A percentile compares a stretch with the other conserved stretches of the same genome.
Evolutionary conservation across 2,329 filamentous ascomycete genomes (phyloP).

Genomic region (Colletotrichum sp.): DNA sequence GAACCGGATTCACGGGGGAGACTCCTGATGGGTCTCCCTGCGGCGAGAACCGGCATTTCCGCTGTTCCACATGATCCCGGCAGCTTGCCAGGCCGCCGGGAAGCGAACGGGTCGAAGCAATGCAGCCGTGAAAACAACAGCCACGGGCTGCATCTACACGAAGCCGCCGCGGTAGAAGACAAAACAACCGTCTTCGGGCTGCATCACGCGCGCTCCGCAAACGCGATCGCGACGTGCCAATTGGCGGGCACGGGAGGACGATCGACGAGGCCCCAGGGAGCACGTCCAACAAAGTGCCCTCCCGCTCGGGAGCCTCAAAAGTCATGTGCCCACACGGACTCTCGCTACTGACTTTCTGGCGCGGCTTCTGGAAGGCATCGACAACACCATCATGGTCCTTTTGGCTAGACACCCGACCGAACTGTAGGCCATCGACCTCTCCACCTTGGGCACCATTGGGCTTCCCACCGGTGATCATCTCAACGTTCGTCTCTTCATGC

Average conservation of each 20-base stretch:
- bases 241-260: not conserved
- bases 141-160: not conserved
- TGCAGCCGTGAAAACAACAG: not conserved
- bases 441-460: slow-evolving; percentile 20
- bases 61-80: slow-evolving; percentile 11
- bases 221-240: not conserved
- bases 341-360: not conserved
- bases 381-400: not conserved
- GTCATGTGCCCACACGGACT: not conserved
- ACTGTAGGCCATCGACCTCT: slow-evolving; percentile 9
- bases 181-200: not conserved
- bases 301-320: not conserved
- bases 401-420: not conserved
- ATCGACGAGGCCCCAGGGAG: not conserved
- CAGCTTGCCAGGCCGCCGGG: not conserved
- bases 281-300: not conserved
- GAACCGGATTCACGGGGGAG: not conserved
- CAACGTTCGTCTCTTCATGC: slow-evolving; percentile 17
- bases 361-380: slow-evolving; percentile 14
- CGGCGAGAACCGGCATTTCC: slow-evolving; percentile 17
- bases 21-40: not conserved
- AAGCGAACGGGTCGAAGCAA: not conserved
- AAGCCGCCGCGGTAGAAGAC: not conserved
- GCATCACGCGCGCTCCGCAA: not conserved
- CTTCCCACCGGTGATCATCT: not conserved